These are phyloP conservation scores for Boletus tomentosulus DNA, from an alignment of 768 basidiomycete species.

Conservation along the genomic window DNA sequence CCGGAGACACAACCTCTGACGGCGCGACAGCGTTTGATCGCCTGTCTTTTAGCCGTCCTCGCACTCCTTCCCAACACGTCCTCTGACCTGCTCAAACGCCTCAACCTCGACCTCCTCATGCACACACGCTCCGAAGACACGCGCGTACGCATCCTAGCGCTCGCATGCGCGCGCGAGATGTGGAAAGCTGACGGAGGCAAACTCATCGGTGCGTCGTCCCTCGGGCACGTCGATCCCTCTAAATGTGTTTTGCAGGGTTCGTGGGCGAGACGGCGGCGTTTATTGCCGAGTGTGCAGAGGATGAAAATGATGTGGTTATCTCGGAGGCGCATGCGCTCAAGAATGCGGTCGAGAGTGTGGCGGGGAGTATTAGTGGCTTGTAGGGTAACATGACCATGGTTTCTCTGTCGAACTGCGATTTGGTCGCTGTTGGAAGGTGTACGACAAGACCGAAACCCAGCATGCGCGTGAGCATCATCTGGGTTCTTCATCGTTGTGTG, in stretches of 20 bases:
- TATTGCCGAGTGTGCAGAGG: constrained; percentile 82
- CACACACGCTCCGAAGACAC: constrained; percentile 83
- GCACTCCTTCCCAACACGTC: constrained; percentile 15
- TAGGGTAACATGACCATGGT: neutral
- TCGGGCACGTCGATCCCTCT: neutral
- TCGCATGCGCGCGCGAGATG: constrained; percentile 62
- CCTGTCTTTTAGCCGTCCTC: constrained; percentile 18
- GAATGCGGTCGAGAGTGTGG: constrained; percentile 64
- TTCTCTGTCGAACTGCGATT: too few relatives aligned
- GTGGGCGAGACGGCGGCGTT: constrained; percentile 80
- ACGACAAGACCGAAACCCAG: too few relatives aligned
- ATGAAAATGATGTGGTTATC: constrained; percentile 83
- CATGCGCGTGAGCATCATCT: too few relatives aligned
- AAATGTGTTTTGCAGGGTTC: constrained; percentile 48
- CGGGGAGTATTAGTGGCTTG: constrained; percentile 49
- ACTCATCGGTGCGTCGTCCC: constrained; percentile 48
- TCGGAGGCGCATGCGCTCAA: constrained; percentile 64
- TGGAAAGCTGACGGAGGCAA: constrained; percentile 79
- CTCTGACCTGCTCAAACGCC: constrained; percentile 55
- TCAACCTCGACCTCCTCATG: constrained; percentile 85
- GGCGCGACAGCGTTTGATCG: constrained; percentile 8
- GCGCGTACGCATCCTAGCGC: constrained; percentile 62
- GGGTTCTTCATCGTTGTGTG: too few relatives aligned
- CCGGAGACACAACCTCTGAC: constrained; percentile 1
- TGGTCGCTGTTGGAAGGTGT: too few relatives aligned